These are phyloP conservation scores for Cryptosporidium ryanae DNA, from an alignment of 169 alveolate genomes.

Conservation along the genomic window DNA sequence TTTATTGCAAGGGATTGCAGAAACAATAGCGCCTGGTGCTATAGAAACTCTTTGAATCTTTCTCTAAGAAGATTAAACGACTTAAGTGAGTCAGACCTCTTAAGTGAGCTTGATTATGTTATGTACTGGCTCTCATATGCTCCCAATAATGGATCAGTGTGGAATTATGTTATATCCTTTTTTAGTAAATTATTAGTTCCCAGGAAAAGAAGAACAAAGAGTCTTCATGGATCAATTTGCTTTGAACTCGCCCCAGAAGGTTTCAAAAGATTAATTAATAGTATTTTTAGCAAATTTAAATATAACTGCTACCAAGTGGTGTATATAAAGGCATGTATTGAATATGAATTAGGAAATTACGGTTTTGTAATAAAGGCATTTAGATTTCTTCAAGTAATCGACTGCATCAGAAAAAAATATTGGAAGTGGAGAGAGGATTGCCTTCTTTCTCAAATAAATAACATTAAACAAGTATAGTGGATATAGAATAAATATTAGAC, in stretches of 20 bases:
- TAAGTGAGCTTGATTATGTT: constrained; percentile 37
- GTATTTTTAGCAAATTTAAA: neutral
- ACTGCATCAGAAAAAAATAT: constrained; percentile 38
- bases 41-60: constrained; percentile 25
- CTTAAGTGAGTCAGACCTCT: constrained; percentile 8
- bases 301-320: constrained; percentile 41
- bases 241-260: constrained; percentile 13
- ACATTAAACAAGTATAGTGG: neutral
- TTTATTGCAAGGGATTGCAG: constrained; percentile 49
- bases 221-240: constrained; percentile 2
- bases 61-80: neutral
- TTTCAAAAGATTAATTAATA: constrained; percentile 13
- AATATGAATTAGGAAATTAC: constrained; percentile 28
- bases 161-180: constrained; percentile 53
- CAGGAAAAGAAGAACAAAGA: neutral
- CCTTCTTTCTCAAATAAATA: too few relatives aligned
- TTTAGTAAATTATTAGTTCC: constrained; percentile 38
- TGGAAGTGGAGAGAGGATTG: constrained; percentile 54
- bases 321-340: constrained; percentile 60
- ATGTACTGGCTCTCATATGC: constrained; percentile 39
- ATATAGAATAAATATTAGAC: neutral
- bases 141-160: constrained; percentile 54
- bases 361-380: neutral
- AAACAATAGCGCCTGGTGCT: constrained; percentile 73
- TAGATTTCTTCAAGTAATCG: constrained; percentile 1